Evolutionary conservation across 148 eudicot genomes (phyloP).

Genomic region (Spergularia marina): DNA sequence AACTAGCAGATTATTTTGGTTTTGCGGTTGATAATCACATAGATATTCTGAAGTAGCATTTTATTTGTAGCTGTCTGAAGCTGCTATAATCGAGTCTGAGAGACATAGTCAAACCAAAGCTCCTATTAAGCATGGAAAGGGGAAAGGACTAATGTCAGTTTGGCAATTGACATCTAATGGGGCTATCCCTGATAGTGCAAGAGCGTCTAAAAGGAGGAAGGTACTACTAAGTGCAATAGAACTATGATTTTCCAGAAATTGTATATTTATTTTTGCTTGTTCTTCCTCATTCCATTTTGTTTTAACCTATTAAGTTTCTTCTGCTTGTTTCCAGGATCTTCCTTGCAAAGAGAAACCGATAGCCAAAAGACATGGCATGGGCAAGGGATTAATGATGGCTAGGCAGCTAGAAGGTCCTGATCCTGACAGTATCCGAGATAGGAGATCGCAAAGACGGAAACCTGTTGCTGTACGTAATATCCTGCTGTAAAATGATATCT

Average conservation of each 20-base stretch:
- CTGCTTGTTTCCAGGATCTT: constrained; percentile 23
- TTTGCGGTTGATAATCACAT: constrained; percentile 8
- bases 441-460: constrained; percentile 44
- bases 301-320: background rate
- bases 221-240: constrained; percentile 21
- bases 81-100: constrained; percentile 31
- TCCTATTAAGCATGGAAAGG: constrained; percentile 67
- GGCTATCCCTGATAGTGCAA: constrained; percentile 19
- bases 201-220: constrained; percentile 35
- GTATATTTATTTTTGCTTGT: background rate
- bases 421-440: constrained; percentile 41
- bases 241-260: background rate
- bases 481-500: background rate
- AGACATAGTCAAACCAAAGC: constrained; percentile 25
- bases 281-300: background rate
- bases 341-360: constrained; percentile 9
- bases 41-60: constrained; percentile 14
- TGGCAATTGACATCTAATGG: constrained; percentile 28
- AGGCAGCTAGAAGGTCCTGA: constrained; percentile 42
- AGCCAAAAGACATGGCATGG: constrained; percentile 37
- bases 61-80: constrained; percentile 37
- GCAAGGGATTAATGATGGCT: constrained; percentile 48
- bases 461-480: constrained; percentile 52
- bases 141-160: constrained; percentile 76
- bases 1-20: background rate